A percentile compares a stretch with the other conserved stretches of the same genome.
phyloP scores from a whole-genome alignment of 257 asterid genomes.

The Petunia axillaris region DNA sequence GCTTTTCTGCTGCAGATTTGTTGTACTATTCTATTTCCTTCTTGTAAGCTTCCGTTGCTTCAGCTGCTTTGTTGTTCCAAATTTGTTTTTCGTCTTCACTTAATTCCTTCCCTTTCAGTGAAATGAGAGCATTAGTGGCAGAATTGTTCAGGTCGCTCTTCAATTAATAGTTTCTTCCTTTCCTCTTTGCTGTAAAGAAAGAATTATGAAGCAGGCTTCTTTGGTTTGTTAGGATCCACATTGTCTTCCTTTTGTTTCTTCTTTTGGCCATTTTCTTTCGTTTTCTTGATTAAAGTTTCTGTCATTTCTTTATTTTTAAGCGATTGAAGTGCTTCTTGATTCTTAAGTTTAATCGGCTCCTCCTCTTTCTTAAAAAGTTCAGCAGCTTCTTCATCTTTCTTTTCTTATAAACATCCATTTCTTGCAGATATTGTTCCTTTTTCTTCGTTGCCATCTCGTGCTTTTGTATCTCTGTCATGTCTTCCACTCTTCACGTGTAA shows the following conservation, averaged over 20 bases:
- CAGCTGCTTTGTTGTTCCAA: constrained; percentile 76
- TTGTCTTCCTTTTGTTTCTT: constrained; percentile 53
- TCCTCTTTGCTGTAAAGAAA: constrained; percentile 74
- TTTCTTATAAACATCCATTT: constrained; percentile 79
- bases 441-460: constrained; percentile 74
- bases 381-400: constrained; percentile 71
- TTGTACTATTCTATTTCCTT: constrained; percentile 77
- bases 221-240: constrained; percentile 86
- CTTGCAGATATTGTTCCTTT: constrained; percentile 66
- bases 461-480: constrained; percentile 69
- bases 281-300: constrained; percentile 79
- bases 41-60: constrained; percentile 76
- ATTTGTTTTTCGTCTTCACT: constrained; percentile 69
- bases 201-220: constrained; percentile 86
- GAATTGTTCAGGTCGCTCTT: constrained; percentile 71
- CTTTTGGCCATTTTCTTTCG: constrained; percentile 68
- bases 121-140: constrained; percentile 65
- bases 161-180: constrained; percentile 53
- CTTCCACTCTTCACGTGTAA: constrained; percentile 73
- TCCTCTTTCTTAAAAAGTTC: constrained; percentile 62
- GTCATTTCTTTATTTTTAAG: constrained; percentile 88
- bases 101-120: constrained; percentile 90
- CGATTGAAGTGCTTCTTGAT: constrained; percentile 90
- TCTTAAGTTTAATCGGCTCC: constrained; percentile 71
- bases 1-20: constrained; percentile 22